These are phyloP conservation scores for Wallemia hederae DNA, from an alignment of 1,284 basidiomycete species.

Conservation along the genomic window DNA sequence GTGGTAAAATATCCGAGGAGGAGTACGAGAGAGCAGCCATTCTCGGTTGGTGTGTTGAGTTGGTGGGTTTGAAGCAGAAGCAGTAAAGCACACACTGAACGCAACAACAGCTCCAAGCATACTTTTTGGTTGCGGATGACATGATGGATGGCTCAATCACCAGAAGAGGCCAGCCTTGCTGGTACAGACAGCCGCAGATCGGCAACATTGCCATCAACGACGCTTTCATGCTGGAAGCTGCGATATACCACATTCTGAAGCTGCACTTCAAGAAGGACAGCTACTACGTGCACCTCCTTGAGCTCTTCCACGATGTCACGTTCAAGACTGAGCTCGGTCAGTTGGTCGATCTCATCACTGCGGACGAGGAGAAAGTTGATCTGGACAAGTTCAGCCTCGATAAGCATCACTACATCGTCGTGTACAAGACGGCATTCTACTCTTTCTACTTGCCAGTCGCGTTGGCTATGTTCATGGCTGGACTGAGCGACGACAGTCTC, in stretches of 20 bases:
- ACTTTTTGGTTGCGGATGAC: conserved; percentile 91
- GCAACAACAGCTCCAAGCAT: conserved; percentile 80
- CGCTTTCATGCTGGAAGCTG: conserved; percentile 78
- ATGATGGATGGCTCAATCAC: conserved; percentile 91
- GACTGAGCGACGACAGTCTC: conserved; percentile 33
- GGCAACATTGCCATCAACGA: conserved; percentile 87
- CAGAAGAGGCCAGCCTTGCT: conserved; percentile 91
- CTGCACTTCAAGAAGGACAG: conserved; percentile 51
- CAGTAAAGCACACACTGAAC: too few species aligned
- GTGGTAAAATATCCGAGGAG: conserved; percentile 31
- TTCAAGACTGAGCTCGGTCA: conserved; percentile 93
- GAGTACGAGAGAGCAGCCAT: conserved; percentile 76
- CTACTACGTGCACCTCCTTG: conserved; percentile 67
- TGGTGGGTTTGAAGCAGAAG: conserved; percentile 38
- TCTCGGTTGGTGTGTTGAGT: conserved; percentile 85
- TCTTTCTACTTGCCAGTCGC: conserved; percentile 97
- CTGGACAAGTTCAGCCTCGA: conserved; percentile 51
- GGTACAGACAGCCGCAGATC: conserved; percentile 48
- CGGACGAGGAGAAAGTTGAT: conserved; percentile 67
- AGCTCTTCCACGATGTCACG: conserved; percentile 71
- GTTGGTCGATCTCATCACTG: conserved; percentile 79
- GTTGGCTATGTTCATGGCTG: conserved; percentile 51
- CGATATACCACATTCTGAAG: conserved; percentile 75
- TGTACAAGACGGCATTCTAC: conserved; percentile 95
- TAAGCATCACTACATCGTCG: conserved; percentile 71